A percentile compares a stretch with the other conserved stretches of the same genome.
phyloP scores from a whole-genome alignment of 1,284 basidiomycete species.

The Austroboletus novae-zelandiae region DNA sequence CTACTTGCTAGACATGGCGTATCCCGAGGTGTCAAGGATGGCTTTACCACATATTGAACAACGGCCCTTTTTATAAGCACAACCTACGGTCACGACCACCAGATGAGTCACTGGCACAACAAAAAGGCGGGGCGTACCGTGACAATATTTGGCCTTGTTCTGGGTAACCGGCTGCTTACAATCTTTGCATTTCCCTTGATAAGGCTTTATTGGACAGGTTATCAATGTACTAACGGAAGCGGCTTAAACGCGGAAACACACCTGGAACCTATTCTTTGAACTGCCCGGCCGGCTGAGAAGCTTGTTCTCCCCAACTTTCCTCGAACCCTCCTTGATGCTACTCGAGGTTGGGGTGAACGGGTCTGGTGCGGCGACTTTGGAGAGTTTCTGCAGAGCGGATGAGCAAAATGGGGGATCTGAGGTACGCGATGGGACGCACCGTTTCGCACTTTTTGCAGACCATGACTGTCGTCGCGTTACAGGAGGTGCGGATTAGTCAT shows the following conservation, averaged over 20 bases:
- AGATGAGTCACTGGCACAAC: neutral
- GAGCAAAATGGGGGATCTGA: conserved; percentile 10
- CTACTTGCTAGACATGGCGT: conserved; percentile 80
- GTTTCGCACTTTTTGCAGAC: conserved; percentile 76
- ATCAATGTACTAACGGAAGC: conserved; percentile 3
- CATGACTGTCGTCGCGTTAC: conserved; percentile 41
- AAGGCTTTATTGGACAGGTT: conserved; percentile 49
- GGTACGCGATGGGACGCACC: conserved; percentile 35
- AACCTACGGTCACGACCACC: conserved; percentile 48
- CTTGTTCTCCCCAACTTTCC: conserved; percentile 84
- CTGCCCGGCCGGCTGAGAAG: conserved; percentile 61
- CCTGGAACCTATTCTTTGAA: conserved; percentile 73
- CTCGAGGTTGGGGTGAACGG: conserved; percentile 70
- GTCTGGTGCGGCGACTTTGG: conserved; percentile 78
- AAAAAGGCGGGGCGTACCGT: conserved; percentile 48
- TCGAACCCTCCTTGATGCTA: conserved; percentile 73
- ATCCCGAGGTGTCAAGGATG: conserved; percentile 77
- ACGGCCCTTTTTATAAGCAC: conserved; percentile 80
- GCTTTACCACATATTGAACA: conserved; percentile 83
- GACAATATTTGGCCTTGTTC: conserved; percentile 83
- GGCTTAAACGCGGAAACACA: conserved; percentile 31
- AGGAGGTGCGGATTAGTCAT: conserved; percentile 19
- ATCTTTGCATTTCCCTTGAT: conserved; percentile 79
- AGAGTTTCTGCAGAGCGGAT: conserved; percentile 60
- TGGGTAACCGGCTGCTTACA: conserved; percentile 79